Percentiles rank a stretch among this genome's conserved stretches.
These are phyloP conservation scores for Rhytidiadelphus loreus DNA, from an alignment of 225 moss, liverwort and hornwort genomes.

Conservation along the genomic window DNA sequence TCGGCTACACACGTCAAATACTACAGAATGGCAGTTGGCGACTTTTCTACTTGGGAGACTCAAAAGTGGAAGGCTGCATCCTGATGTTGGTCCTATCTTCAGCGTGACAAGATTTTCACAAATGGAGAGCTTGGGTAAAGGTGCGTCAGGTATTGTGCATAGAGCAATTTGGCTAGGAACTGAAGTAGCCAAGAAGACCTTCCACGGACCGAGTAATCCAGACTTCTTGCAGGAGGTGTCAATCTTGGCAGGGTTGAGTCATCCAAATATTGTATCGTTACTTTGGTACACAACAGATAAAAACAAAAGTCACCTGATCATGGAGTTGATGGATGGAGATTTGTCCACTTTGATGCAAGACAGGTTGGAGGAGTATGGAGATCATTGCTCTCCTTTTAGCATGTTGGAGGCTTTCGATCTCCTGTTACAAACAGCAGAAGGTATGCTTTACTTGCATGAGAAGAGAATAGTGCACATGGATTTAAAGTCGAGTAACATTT, in stretches of 20 bases:
- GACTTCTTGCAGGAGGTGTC: background rate
- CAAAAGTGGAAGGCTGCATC: fast-evolving
- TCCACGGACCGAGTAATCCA: background rate
- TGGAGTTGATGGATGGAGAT: background rate
- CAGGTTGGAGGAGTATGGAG: background rate
- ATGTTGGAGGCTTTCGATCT: background rate
- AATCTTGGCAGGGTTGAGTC: background rate
- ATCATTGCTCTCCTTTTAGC: background rate
- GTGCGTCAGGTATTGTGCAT: background rate
- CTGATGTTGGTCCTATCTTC: background rate
- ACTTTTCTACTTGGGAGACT: background rate
- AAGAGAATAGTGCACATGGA: background rate
- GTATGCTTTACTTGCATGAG: background rate
- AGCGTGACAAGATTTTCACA: background rate
- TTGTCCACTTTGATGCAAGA: background rate
- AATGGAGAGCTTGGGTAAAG: background rate
- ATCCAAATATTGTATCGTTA: background rate
- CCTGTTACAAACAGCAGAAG: background rate
- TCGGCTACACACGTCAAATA: background rate
- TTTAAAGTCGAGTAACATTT: background rate
- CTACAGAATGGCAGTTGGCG: background rate
- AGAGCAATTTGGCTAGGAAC: background rate
- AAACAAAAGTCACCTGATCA: background rate
- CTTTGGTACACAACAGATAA: background rate
- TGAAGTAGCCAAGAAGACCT: background rate